phyloP scores from a whole-genome alignment of 139 green algal species.

The Nannochloris sp. region DNA sequence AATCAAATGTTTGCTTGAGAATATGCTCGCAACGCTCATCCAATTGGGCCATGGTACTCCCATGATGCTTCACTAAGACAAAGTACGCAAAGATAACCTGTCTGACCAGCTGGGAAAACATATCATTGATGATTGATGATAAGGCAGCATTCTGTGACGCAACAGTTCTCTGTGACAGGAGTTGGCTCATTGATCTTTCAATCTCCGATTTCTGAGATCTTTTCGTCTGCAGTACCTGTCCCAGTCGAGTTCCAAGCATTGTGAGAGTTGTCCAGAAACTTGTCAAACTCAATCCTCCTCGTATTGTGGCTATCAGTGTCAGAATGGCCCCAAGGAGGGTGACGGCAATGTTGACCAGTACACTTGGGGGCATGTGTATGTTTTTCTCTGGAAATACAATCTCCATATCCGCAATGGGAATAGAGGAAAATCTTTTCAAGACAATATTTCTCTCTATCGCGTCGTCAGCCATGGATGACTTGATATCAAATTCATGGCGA shows the following conservation, averaged over 20 bases:
- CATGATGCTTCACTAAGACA: conserved; percentile 13
- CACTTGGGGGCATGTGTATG: conserved; percentile 4
- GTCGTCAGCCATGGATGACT: conserved; percentile 5
- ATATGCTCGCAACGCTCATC: conserved; percentile 38
- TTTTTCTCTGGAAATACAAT: conserved; percentile 72
- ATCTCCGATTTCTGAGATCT: conserved; percentile 9
- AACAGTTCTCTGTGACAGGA: conserved; percentile 24
- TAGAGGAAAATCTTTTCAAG: conserved; percentile 58
- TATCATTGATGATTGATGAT: conserved; percentile 14
- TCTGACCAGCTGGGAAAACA: conserved; percentile 18
- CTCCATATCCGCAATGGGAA: conserved; percentile 71
- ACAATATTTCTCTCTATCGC: conserved; percentile 46
- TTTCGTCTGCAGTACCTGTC: conserved; percentile 14
- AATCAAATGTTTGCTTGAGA: conserved; percentile 29
- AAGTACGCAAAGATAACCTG: conserved; percentile 31
- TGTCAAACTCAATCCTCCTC: neutral
- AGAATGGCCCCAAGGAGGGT: neutral
- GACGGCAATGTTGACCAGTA: conserved; percentile 7
- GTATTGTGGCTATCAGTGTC: neutral
- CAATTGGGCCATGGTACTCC: conserved; percentile 13
- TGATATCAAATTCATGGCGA: conserved; percentile 18
- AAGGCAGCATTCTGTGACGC: conserved; percentile 19
- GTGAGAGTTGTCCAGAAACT: conserved; percentile 5
- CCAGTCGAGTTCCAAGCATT: conserved; percentile 15
- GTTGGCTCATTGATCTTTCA: conserved; percentile 21